Base-by-base conservation (phyloP, 805 yeast species). In the Candida alai region DNA sequence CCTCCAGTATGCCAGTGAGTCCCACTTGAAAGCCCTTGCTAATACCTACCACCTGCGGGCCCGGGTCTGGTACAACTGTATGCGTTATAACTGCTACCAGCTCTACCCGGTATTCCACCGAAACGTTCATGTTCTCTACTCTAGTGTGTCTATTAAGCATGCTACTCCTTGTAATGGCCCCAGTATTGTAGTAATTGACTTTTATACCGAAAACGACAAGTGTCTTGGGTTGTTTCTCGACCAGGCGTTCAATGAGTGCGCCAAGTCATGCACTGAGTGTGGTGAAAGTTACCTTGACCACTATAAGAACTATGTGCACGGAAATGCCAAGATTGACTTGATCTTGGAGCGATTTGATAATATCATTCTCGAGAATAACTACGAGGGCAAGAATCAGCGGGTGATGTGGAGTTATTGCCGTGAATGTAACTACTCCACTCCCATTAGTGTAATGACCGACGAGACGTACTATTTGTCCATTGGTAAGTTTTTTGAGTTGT, bases 141-240 rank as follows among this genome's bases (percentile, higher is more conserved):
- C 95, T 1, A 76, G 86, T 62, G 90, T 88, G 1, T 84, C 90
- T 3, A 75, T 80, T 6, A 82, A 80, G 47, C 83, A 86, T 25
- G 84, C 94, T 0, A 87, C 95, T 0, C 97, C 97, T 0, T 93
- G 98, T 50, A 66, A 79, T 25, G 97, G 97, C 0, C 98, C 99
- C 0, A 86, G 78, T 36, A 66, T 78, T n/a, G 78, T 85, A 21
- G 76, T 80, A 2, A 80, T 89, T 31, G 96, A 89, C 41, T 94
- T 73, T 51, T 93, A 90, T 53, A 78, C 95, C 65, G 96, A 87
- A 31, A 84, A 81, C 38, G 98, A 94, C 54, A 81, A 84, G 51
- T 80, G 95, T 7, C 59, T 94, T 27, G 98, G 98, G 1, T 85
- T 84, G 48, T 87, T 80, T 45, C 76, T 93, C 27, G 97, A 94